Conservation (phyloP, 2,329 filamentous ascomycete genomes). For the Ophiostoma sp. region DNA sequence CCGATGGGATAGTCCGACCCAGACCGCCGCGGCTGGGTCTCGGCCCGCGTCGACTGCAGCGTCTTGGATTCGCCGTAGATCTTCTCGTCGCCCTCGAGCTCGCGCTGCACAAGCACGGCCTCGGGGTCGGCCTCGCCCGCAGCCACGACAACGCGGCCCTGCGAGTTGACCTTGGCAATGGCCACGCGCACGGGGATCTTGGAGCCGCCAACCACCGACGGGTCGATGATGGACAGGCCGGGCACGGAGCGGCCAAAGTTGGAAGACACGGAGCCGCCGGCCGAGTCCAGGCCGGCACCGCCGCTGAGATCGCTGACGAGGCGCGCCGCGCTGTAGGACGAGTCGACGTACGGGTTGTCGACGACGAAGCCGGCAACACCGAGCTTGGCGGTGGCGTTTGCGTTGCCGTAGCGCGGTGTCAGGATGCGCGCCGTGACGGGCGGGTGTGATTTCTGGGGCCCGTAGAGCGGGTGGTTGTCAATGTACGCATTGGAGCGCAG, state of each 20-base stretch:
- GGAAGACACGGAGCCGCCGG: background rate
- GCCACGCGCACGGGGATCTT: conserved; percentile 49
- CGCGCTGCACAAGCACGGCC: conserved; percentile 43
- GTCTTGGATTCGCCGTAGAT: conserved; percentile 34
- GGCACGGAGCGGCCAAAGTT: conserved; percentile 26
- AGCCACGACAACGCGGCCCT: conserved; percentile 45
- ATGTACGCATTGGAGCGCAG: conserved; percentile 51
- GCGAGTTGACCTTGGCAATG: conserved; percentile 44
- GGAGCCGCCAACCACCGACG: conserved; percentile 45
- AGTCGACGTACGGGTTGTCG: conserved; percentile 40
- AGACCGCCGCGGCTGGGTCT: conserved; percentile 17
- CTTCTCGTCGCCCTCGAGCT: conserved; percentile 37
- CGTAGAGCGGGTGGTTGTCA: conserved; percentile 58
- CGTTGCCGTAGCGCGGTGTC: conserved; percentile 36
- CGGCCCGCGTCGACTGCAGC: conserved; percentile 29
- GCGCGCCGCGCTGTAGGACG: conserved; percentile 37
- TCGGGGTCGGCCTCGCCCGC: conserved; percentile 39
- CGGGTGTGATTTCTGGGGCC: conserved; percentile 48
- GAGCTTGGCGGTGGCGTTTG: conserved; percentile 39
- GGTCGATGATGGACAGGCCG: conserved; percentile 42
- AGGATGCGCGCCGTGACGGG: conserved; percentile 50
- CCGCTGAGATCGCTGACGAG: background rate
- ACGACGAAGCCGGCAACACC: conserved; percentile 53
- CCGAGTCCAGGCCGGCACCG: conserved; percentile 2
- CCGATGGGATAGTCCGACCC: background rate